Percentiles rank a stretch among this genome's conserved stretches.
Evolutionary conservation across 2,329 filamentous ascomycete genomes (phyloP).

Genomic region (Knufia petricola): DNA sequence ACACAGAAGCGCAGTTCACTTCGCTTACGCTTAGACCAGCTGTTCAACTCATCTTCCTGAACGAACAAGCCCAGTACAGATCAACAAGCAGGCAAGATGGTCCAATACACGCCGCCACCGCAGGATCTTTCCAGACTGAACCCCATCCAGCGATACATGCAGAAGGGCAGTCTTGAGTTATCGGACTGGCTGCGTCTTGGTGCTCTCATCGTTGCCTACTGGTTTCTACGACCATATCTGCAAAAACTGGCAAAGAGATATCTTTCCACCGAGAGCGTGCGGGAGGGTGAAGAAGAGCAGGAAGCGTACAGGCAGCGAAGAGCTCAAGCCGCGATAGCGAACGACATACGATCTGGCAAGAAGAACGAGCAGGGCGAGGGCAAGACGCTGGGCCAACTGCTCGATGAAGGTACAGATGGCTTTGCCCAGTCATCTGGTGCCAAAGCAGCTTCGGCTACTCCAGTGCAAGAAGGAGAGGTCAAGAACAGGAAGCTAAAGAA

Average conservation of each 20-base stretch:
- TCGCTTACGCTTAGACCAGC: background rate
- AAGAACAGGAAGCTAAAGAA: conserved; percentile 16
- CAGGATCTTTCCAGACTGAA: conserved; percentile 20
- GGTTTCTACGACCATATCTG: conserved; percentile 19
- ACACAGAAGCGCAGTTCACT: no score
- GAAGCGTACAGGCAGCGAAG: conserved; percentile 11
- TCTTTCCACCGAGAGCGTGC: conserved; percentile 13
- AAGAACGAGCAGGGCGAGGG: background rate
- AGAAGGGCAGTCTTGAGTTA: conserved; percentile 19
- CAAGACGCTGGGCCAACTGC: conserved; percentile 7
- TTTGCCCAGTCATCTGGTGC: background rate
- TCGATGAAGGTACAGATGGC: conserved; percentile 6
- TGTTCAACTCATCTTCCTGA: background rate
- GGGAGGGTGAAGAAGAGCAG: conserved; percentile 13
- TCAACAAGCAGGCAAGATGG: conserved; percentile 11
- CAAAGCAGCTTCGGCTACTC: background rate
- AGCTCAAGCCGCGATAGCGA: conserved; percentile 19
- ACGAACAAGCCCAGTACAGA: background rate
- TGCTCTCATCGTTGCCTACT: conserved; percentile 18
- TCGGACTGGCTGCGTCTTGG: conserved; percentile 19
- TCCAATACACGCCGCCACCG: conserved; percentile 18
- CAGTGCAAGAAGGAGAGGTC: conserved; percentile 15
- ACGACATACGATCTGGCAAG: conserved; percentile 18
- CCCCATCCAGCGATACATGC: conserved; percentile 21
- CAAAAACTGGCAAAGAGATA: conserved; percentile 16